A percentile compares a stretch with the other conserved stretches of the same genome.
phyloP scores from a whole-genome alignment of 257 asterid species.

The Nemophila menziesii region DNA sequence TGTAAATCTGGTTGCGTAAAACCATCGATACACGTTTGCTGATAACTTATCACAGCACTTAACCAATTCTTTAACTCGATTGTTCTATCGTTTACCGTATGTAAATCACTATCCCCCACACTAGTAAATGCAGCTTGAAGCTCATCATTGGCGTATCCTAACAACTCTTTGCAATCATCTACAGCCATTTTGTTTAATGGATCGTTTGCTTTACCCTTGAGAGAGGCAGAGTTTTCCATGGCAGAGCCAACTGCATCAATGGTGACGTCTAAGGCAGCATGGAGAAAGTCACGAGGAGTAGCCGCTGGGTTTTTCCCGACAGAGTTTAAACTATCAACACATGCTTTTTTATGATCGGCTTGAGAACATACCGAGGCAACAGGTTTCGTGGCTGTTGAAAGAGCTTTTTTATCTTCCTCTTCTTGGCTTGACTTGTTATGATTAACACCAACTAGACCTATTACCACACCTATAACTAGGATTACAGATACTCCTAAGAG shows the following conservation, averaged over 20 bases:
- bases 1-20: slow-evolving; percentile 19
- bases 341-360: slow-evolving; percentile 21
- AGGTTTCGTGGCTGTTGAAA: slow-evolving; percentile 15
- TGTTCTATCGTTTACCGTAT: slow-evolving; percentile 12
- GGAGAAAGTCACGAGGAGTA: slow-evolving; percentile 23
- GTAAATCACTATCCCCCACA: slow-evolving; percentile 21
- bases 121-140: slow-evolving; percentile 27
- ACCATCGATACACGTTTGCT: slow-evolving; percentile 32
- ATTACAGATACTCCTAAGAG: slow-evolving; percentile 13
- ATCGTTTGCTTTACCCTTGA: slow-evolving; percentile 20
- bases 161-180: slow-evolving; percentile 30
- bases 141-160: slow-evolving; percentile 29
- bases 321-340: slow-evolving; percentile 19
- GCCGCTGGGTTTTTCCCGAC: slow-evolving; percentile 23
- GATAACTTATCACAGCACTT: slow-evolving; percentile 33
- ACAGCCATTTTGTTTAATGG: slow-evolving; percentile 34
- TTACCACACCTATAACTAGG: slow-evolving; percentile 14
- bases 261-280: slow-evolving; percentile 18
- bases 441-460: slow-evolving; percentile 12
- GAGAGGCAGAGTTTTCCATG: slow-evolving; percentile 7
- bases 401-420: slow-evolving; percentile 5
- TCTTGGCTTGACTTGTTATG: background rate
- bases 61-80: slow-evolving; percentile 37
- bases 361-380: slow-evolving; percentile 22
- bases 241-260: slow-evolving; percentile 20